Evolutionary conservation across 2,329 filamentous ascomycete species (phyloP), one percentile per base, ranked within the genome.

Genomic region (Cercospora zeina): DNA sequence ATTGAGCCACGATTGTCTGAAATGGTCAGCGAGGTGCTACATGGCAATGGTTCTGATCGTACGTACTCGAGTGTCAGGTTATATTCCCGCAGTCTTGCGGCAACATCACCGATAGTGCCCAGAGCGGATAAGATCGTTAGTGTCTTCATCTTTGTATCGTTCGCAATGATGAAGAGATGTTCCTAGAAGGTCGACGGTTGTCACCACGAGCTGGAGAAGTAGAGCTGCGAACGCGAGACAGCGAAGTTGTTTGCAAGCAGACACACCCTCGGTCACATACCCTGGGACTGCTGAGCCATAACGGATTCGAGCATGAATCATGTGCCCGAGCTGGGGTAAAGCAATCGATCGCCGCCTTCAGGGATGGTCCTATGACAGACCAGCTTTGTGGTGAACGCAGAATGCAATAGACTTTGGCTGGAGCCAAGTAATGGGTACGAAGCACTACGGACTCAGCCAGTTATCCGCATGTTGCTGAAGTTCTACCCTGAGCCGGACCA

Each of bases 11-110:
- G 49, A 3, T 53, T 53, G 49, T 31, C 49, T 53, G 27, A 4
- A 19, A 9, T 21, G 13, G 49, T 53, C 49, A 53, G 31, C n/a
- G 49, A 27, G 10, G 3, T 3, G 16, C 11, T n/a, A 11, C 11
- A 14, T 8, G 2, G 27, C 2, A 19, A 19, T 19, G 30, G 34
- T 13, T 27, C 37, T 59, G n/a, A 54, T 50, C 10, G n/a, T 10
- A 53, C 49, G n/a, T 53, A 53, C 47, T 65, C 57, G 11, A 67
- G 58, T 10, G 65, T 67, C n/a, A 65, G 55, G 53, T 67, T 67
- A 51, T 67, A 67, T 16, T 65, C 60, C 13, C 65, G 57, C 7
- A 65, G 24, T 9, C 62, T 39, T 30, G 39, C 56, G n/a, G 56
- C 53, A 13, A 31, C 56, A 19, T 14, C 9, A 19, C 49, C 30